These are phyloP conservation scores for Xylaria grammica DNA, from an alignment of 495 filamentous ascomycete genomes.

Conservation along the genomic window DNA sequence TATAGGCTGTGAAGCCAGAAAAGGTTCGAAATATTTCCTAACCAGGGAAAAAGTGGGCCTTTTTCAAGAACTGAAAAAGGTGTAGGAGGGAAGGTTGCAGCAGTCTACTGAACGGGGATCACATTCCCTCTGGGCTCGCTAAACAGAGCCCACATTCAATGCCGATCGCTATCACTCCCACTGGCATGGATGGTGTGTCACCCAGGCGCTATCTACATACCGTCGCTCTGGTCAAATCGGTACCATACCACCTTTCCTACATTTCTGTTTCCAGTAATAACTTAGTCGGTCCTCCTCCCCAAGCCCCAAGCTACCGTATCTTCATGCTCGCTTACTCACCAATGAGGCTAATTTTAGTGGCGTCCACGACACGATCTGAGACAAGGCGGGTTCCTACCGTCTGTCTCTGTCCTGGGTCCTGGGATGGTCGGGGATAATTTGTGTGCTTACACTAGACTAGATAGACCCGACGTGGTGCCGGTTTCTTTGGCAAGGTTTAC, in stretches of 20 bases:
- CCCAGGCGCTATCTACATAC: neutral
- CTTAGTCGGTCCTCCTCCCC: too few relatives aligned
- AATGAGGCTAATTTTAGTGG: too few relatives aligned
- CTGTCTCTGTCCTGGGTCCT: too few relatives aligned
- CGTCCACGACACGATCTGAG: too few relatives aligned
- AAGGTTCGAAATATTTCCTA: neutral
- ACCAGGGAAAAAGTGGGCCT: conserved; percentile 4
- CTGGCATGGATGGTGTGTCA: neutral
- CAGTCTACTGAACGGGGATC: neutral
- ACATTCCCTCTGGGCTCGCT: neutral
- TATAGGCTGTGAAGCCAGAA: too few relatives aligned
- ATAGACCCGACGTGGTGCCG: too few relatives aligned
- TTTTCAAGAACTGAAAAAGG: conserved; percentile 3
- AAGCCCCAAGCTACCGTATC: too few relatives aligned
- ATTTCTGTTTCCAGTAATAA: neutral
- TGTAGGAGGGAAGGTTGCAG: neutral
- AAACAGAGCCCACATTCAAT: neutral
- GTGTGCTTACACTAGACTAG: too few relatives aligned
- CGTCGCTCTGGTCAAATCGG: neutral
- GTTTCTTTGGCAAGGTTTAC: too few relatives aligned
- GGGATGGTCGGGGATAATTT: too few relatives aligned
- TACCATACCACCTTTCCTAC: neutral
- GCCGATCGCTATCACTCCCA: neutral
- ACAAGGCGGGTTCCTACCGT: too few relatives aligned
- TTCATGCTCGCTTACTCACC: too few relatives aligned